Conservation (phyloP, 2,329 filamentous ascomycete genomes). For the Thermothelomyces thermophilus region DNA sequence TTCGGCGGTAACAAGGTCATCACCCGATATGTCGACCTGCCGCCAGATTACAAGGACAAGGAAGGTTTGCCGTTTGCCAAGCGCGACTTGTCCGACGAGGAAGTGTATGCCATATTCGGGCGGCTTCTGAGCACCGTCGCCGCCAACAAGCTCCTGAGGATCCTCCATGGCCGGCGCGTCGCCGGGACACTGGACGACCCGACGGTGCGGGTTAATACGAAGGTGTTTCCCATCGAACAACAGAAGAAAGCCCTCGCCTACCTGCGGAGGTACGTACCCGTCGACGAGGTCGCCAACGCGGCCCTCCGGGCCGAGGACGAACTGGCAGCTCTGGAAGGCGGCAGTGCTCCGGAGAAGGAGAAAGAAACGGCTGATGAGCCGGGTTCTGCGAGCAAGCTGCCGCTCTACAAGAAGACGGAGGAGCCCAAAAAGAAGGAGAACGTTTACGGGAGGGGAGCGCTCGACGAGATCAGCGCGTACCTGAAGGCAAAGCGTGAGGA, state of each 20-base stretch:
- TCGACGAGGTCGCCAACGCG: conserved; percentile 56
- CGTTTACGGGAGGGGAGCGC: conserved; percentile 51
- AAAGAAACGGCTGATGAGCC: conserved; percentile 10
- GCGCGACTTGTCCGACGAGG: conserved; percentile 41
- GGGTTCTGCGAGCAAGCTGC: conserved; percentile 16
- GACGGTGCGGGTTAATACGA: conserved; percentile 42
- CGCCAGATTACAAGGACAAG: conserved; percentile 49
- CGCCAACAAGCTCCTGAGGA: conserved; percentile 50
- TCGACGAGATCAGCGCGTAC: conserved; percentile 51
- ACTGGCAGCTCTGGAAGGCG: conserved; percentile 45
- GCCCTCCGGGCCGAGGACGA: conserved; percentile 58
- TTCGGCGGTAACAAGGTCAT: conserved; percentile 33
- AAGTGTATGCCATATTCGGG: conserved; percentile 47
- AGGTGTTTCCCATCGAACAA: conserved; percentile 36
- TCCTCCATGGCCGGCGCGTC: conserved; percentile 57
- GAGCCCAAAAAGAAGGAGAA: conserved; percentile 29
- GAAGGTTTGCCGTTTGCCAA: conserved; percentile 47
- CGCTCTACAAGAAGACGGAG: conserved; percentile 24
- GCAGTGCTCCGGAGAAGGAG: conserved; percentile 20
- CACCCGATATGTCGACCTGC: conserved; percentile 52
- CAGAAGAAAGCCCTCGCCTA: conserved; percentile 46
- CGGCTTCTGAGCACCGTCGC: conserved; percentile 35
- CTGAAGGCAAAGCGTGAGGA: conserved; percentile 45
- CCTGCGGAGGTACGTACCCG: conserved; percentile 46
- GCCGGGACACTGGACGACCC: conserved; percentile 59